phyloP scores from a whole-genome alignment of 371 early-diverging fungal species.

The Rhizopus microsporus region DNA sequence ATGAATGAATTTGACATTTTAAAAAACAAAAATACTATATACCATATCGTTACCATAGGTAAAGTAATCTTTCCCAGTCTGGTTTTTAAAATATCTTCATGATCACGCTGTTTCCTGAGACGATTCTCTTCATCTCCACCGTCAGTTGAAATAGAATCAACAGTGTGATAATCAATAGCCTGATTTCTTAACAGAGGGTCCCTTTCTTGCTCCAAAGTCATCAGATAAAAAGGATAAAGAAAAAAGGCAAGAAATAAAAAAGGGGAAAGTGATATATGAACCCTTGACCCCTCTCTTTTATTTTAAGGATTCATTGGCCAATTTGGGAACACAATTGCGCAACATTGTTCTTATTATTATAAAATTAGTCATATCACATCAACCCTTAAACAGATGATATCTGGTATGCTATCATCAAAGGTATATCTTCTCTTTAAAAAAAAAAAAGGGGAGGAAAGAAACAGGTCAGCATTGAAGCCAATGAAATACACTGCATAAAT shows the following conservation, averaged over 20 bases:
- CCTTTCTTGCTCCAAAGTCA: no score
- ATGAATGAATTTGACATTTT: background rate
- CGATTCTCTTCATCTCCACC: conserved; percentile 14
- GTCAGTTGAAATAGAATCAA: background rate
- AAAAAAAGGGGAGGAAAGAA: no score
- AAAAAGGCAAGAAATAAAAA: no score
- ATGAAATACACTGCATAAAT: no score
- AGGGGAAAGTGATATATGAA: no score
- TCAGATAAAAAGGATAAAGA: no score
- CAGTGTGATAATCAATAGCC: background rate
- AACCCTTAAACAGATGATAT: no score
- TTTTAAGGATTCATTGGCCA: background rate
- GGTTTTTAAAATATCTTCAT: conserved; percentile 15
- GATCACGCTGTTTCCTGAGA: conserved; percentile 6
- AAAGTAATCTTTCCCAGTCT: conserved; percentile 16
- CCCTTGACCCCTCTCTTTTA: background rate
- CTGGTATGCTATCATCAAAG: no score
- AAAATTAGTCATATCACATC: no score
- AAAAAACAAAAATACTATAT: background rate
- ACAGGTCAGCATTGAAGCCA: no score
- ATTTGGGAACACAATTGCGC: background rate
- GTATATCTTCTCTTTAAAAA: no score
- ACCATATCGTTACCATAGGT: conserved; percentile 14
- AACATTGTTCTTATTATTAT: background rate
- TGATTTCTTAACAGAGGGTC: no score